phyloP scores from a whole-genome alignment of 192 early-diverging fungal genomes.

The Haplosporangium gracile region DNA sequence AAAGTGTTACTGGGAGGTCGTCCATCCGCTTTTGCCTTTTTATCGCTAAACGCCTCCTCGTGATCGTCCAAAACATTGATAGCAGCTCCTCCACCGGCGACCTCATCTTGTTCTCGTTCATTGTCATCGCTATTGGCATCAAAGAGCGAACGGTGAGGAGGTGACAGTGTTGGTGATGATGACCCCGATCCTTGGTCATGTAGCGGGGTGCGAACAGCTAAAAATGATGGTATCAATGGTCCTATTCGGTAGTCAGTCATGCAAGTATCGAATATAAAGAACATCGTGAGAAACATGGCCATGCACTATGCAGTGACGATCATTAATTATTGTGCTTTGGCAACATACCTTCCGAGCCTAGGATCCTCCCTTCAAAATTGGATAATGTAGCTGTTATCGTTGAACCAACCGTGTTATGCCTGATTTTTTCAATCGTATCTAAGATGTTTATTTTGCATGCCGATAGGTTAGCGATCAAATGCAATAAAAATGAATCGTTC shows the following conservation, averaged over 20 bases:
- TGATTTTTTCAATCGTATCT: neutral
- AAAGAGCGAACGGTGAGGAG: constrained; percentile 1
- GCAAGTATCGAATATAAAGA: no score
- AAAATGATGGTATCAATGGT: no score
- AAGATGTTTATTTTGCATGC: neutral
- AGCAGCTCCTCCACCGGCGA: neutral
- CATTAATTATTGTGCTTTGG: no score
- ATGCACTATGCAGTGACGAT: no score
- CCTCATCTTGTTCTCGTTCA: constrained; percentile 7
- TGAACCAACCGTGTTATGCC: neutral
- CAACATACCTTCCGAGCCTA: no score
- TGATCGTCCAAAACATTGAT: neutral
- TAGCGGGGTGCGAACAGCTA: no score
- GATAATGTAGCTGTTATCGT: no score
- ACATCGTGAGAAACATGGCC: no score
- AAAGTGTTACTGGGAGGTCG: neutral
- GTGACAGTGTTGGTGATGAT: no score
- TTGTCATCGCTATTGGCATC: neutral
- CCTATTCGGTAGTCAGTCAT: no score
- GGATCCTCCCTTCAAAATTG: no score
- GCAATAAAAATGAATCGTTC: constrained; percentile 6
- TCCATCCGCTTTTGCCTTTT: neutral
- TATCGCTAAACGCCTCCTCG: neutral
- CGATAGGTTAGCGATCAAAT: constrained; percentile 4
- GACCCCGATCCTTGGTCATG: no score